Percentiles rank a stretch among this genome's conserved stretches.
Evolutionary conservation across 2,329 filamentous ascomycete species (phyloP).

Genomic region (Chalaropsis thielavioides): DNA sequence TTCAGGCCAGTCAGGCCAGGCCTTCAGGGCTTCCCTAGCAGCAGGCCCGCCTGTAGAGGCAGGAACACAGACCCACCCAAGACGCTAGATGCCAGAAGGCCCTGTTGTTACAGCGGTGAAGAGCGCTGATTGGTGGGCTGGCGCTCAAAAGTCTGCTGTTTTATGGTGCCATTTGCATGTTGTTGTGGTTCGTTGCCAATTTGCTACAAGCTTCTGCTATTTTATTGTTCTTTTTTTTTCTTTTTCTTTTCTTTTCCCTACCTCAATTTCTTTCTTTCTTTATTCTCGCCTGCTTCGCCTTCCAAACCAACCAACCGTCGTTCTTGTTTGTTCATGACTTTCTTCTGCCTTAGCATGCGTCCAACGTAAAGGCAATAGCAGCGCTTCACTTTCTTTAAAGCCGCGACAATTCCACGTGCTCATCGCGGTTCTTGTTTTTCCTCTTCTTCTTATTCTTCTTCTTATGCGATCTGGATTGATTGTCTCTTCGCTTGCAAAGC

Average conservation of each 20-base stretch:
- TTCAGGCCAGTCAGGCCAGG: background rate
- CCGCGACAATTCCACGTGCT: background rate
- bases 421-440: background rate
- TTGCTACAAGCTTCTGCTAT: background rate
- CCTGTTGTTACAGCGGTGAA: background rate
- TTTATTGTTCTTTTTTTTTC: background rate
- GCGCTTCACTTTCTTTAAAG: background rate
- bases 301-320: background rate
- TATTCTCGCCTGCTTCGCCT: background rate
- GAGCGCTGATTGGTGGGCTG: constrained; percentile 12
- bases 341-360: background rate
- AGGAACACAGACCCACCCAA: constrained; percentile 1
- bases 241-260: background rate
- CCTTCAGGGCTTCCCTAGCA: background rate
- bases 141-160: constrained; percentile 7
- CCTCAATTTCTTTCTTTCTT: background rate
- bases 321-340: background rate
- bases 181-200: constrained; percentile 15
- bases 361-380: background rate
- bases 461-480: background rate
- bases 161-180: constrained; percentile 15
- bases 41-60: constrained; percentile 2
- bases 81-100: background rate
- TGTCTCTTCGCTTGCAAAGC: background rate
- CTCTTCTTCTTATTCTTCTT: background rate